Evolutionary conservation across 805 yeast species (phyloP).

Genomic region (Debaryomyces castellii): DNA sequence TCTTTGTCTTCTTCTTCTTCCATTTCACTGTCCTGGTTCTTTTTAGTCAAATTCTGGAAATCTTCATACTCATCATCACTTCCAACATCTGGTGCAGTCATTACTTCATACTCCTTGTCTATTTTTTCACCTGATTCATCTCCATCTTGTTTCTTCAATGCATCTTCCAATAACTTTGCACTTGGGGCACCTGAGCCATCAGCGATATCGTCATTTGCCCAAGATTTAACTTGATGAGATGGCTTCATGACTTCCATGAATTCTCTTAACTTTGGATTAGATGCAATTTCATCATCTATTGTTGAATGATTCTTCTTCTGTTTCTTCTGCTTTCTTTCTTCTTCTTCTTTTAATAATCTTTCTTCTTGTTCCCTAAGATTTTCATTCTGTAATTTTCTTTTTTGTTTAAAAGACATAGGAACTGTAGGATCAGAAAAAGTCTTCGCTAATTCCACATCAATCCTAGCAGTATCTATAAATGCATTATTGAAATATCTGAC

Average conservation of each 20-base stretch:
- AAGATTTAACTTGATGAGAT: conserved; percentile 62
- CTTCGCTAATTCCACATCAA: conserved; percentile 81
- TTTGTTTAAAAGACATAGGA: conserved; percentile 55
- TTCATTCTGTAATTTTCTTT: conserved; percentile 47
- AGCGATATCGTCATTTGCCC: conserved; percentile 65
- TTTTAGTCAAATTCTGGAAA: conserved; percentile 30
- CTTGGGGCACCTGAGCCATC: conserved; percentile 48
- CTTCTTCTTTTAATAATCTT: conserved; percentile 36
- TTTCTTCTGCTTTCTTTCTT: conserved; percentile 36
- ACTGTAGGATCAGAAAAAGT: conserved; percentile 81
- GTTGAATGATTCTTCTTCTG: conserved; percentile 27
- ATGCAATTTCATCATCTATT: conserved; percentile 61
- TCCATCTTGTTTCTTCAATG: conserved; percentile 15
- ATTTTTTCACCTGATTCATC: conserved; percentile 3
- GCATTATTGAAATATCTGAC: conserved; percentile 73
- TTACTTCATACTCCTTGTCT: conserved; percentile 28
- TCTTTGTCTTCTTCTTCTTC: conserved; percentile 47
- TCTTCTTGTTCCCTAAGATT: conserved; percentile 42
- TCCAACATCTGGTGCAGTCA: conserved; percentile 38
- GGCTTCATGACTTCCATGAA: conserved; percentile 84
- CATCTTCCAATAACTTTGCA: conserved; percentile 39
- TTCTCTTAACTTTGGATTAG: conserved; percentile 71
- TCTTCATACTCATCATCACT: conserved; percentile 57
- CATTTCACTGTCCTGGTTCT: conserved; percentile 13
- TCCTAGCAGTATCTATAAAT: conserved; percentile 77